A percentile compares a stretch with the other conserved stretches of the same genome.
phyloP scores from a whole-genome alignment of 2,329 filamentous ascomycete species.

The Cordyceps farinosa region DNA sequence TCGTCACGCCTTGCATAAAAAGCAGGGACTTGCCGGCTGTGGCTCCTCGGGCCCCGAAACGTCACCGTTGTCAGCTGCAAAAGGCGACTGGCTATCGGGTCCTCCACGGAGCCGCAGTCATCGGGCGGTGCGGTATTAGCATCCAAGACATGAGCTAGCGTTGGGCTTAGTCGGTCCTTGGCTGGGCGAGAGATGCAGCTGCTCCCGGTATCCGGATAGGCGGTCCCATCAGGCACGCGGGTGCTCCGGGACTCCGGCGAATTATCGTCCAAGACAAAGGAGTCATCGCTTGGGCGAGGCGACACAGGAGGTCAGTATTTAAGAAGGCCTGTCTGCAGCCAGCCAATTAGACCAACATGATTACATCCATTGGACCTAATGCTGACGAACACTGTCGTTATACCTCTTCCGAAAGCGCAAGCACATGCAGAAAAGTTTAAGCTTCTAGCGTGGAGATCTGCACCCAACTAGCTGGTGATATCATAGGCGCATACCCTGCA shows the following conservation, averaged over 20 bases:
- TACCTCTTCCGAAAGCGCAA: constrained; percentile 5
- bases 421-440: constrained; percentile 11
- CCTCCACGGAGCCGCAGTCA: constrained; percentile 6
- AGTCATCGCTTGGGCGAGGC: background rate
- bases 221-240: background rate
- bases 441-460: constrained; percentile 9
- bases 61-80: constrained; percentile 3
- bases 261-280: constrained; percentile 12
- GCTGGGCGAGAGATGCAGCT: background rate
- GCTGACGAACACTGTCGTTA: background rate
- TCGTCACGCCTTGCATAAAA: background rate
- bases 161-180: background rate
- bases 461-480: constrained; percentile 7
- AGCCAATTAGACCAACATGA: constrained; percentile 9
- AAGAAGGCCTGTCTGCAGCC: background rate
- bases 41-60: constrained; percentile 7
- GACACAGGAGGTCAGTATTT: background rate
- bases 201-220: background rate
- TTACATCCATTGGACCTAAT: constrained; percentile 1
- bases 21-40: background rate
- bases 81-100: background rate
- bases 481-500: constrained; percentile 13
- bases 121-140: background rate
- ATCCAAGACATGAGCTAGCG: background rate
- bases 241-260: constrained; percentile 11